These are phyloP conservation scores for Verbena officinalis DNA, from an alignment of 257 asterid species.

Conservation along the genomic window DNA sequence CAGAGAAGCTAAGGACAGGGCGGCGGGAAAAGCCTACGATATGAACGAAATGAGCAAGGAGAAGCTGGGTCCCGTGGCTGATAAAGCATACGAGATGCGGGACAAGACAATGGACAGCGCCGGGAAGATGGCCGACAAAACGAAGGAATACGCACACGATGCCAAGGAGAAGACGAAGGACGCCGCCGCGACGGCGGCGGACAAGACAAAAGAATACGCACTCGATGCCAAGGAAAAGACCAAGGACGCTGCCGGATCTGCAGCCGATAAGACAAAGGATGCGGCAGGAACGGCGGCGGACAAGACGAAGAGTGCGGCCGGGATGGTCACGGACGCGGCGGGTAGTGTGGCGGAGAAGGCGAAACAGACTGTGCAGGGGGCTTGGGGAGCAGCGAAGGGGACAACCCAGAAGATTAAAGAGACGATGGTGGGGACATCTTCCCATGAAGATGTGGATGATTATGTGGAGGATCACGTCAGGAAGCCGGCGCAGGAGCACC, in stretches of 20 bases:
- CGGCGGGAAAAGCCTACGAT: slow-evolving; percentile 28
- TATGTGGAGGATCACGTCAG: no score
- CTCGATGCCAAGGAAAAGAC: slow-evolving; percentile 31
- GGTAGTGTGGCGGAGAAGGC: no score
- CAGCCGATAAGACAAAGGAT: slow-evolving; percentile 45
- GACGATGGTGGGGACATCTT: slow-evolving; percentile 64
- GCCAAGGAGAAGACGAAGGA: slow-evolving; percentile 37
- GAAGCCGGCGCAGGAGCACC: no score
- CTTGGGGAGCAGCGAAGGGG: slow-evolving; percentile 53
- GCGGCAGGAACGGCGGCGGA: slow-evolving; percentile 40
- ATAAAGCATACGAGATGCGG: slow-evolving; percentile 31
- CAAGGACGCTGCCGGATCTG: slow-evolving; percentile 32
- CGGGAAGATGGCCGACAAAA: no score
- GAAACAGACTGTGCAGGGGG: slow-evolving; percentile 15
- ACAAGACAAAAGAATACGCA: slow-evolving; percentile 37
- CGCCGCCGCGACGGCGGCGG: slow-evolving; percentile 35
- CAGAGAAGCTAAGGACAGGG: slow-evolving; percentile 31
- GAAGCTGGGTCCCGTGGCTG: no score
- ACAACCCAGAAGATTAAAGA: slow-evolving; percentile 56
- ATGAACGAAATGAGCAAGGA: no score
- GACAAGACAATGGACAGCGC: no score
- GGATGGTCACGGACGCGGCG: slow-evolving; percentile 29
- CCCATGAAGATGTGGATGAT: slow-evolving; percentile 35
- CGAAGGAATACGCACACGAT: no score
- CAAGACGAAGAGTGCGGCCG: slow-evolving; percentile 35